Evolutionary conservation across 1,284 basidiomycete genomes (phyloP).

Genomic region (Schizopora paradoxa): DNA sequence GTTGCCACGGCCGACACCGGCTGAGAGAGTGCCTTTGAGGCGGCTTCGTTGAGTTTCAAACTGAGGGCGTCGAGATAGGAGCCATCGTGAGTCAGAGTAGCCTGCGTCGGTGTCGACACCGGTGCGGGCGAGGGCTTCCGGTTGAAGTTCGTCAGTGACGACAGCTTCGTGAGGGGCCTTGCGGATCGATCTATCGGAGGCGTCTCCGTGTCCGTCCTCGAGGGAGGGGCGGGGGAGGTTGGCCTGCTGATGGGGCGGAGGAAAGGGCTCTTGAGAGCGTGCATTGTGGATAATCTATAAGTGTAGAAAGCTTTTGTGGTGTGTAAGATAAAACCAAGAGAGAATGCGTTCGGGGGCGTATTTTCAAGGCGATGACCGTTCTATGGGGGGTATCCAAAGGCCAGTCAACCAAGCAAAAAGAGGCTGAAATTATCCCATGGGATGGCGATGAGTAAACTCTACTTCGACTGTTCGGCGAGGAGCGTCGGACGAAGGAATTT

Average conservation of each 20-base stretch:
- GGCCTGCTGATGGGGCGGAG: conserved; percentile 61
- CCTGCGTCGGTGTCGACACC: conserved; percentile 32
- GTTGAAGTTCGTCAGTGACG: conserved; percentile 53
- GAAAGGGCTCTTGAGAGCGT: conserved; percentile 62
- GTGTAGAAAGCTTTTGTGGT: conserved; percentile 3
- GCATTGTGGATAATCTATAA: conserved; percentile 32
- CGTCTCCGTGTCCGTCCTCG: conserved; percentile 37
- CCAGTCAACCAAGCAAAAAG: conserved; percentile 34
- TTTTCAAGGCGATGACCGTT: conserved; percentile 23
- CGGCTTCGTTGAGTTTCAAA: conserved; percentile 72
- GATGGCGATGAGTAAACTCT: conserved; percentile 27
- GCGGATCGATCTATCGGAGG: conserved; percentile 37
- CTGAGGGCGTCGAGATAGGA: conserved; percentile 71
- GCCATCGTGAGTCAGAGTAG: conserved; percentile 62
- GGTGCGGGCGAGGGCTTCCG: conserved; percentile 40
- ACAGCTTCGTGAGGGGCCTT: conserved; percentile 45
- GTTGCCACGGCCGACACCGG: conserved; percentile 43
- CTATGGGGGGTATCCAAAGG: conserved; percentile 13
- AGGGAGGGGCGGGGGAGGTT: conserved; percentile 46
- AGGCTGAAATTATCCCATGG: conserved; percentile 61
- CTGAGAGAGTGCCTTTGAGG: conserved; percentile 67
- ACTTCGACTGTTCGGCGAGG: conserved; percentile 15
- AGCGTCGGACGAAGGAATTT: conserved; percentile 26
- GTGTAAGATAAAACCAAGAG: not conserved
- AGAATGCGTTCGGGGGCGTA: conserved; percentile 20